These are phyloP conservation scores for Hortaea werneckii DNA, from an alignment of 2,329 filamentous ascomycete genomes.

Conservation along the genomic window DNA sequence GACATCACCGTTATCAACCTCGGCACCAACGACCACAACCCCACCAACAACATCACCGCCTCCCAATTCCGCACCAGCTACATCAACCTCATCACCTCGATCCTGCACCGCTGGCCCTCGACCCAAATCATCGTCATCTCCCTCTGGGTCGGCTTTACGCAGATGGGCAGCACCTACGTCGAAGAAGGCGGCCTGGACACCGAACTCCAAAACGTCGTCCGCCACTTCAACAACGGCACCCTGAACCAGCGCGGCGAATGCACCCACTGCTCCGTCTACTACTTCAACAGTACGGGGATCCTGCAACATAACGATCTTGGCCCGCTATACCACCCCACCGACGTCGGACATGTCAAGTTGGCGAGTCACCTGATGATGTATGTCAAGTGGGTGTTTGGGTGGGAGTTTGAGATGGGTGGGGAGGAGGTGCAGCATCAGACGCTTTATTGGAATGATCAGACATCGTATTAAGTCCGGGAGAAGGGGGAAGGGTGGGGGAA, in stretches of 20 bases:
- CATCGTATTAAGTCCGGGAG: background rate
- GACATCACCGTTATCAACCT: slow-evolving; percentile 38
- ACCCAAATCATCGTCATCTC: slow-evolving; percentile 36
- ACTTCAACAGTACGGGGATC: slow-evolving; percentile 52
- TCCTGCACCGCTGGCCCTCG: slow-evolving; percentile 32
- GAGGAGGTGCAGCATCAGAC: slow-evolving; percentile 38
- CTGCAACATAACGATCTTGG: slow-evolving; percentile 53
- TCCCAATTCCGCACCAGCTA: slow-evolving; percentile 31
- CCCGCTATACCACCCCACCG: slow-evolving; percentile 50
- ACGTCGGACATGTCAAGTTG: slow-evolving; percentile 51
- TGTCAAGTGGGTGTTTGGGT: slow-evolving; percentile 46
- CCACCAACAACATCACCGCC: slow-evolving; percentile 29
- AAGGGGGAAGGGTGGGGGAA: too few relatives aligned
- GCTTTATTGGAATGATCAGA: slow-evolving; percentile 7
- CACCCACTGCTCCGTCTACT: slow-evolving; percentile 40
- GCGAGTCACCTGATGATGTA: slow-evolving; percentile 37
- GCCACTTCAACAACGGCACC: slow-evolving; percentile 26
- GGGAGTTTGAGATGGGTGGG: slow-evolving; percentile 46
- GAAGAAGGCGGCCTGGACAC: slow-evolving; percentile 38
- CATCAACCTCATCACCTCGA: slow-evolving; percentile 30
- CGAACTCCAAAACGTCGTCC: slow-evolving; percentile 42
- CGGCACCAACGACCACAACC: slow-evolving; percentile 37
- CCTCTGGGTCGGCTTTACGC: slow-evolving; percentile 46
- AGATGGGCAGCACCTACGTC: slow-evolving; percentile 41
- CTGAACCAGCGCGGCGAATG: slow-evolving; percentile 35